phyloP scores from a whole-genome alignment of 371 early-diverging fungal genomes.

The Funneliformis caledonium region DNA sequence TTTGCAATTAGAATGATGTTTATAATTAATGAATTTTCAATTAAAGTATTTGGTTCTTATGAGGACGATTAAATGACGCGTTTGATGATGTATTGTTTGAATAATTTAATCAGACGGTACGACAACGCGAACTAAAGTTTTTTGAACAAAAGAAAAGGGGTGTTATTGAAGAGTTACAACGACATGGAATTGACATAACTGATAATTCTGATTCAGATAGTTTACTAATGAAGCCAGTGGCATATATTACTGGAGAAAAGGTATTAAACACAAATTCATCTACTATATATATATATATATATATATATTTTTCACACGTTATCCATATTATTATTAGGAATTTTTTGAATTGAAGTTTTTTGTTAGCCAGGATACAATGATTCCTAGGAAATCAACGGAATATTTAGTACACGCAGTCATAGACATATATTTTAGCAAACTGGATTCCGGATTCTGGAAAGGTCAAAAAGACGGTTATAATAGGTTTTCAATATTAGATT shows the following conservation, averaged over 20 bases:
- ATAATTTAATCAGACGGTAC: slow-evolving; percentile 2
- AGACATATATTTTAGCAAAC: background rate
- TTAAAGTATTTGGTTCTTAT: slow-evolving; percentile 1
- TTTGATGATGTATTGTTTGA: background rate
- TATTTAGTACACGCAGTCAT: background rate
- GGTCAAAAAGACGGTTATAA: background rate
- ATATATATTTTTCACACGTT: background rate
- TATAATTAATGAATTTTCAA: background rate
- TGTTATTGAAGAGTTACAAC: background rate
- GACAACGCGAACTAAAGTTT: slow-evolving; percentile 15
- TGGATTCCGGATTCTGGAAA: background rate
- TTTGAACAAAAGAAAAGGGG: slow-evolving; percentile 3
- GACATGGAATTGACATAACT: slow-evolving; percentile 3
- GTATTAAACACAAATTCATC: background rate
- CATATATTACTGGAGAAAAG: slow-evolving; percentile 33
- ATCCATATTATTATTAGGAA: background rate
- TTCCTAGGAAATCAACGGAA: slow-evolving; percentile 26
- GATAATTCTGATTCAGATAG: background rate
- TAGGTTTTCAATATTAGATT: slow-evolving; percentile 21
- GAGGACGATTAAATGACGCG: background rate
- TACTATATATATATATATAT: background rate
- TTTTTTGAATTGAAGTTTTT: slow-evolving; percentile 20
- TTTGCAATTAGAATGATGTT: background rate
- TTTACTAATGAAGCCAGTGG: background rate
- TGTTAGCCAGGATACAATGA: background rate